phyloP scores from a whole-genome alignment of 2,329 filamentous ascomycete genomes.

The Neofusicoccum parvum region DNA sequence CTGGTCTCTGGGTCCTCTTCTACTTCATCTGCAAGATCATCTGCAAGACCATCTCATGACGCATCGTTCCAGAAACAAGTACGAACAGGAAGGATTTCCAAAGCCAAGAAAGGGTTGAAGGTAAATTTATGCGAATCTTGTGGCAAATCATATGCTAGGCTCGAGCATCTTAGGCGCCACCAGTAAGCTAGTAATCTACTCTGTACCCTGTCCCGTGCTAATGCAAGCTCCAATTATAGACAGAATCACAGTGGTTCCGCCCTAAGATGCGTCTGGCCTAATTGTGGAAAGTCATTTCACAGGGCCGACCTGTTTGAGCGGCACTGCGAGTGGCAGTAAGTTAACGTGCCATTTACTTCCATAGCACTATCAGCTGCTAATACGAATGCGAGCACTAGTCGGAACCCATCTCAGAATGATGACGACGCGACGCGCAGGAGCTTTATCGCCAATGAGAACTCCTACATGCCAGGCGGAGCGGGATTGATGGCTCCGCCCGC shows the following conservation, averaged over 20 bases:
- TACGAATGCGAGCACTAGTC: constrained; percentile 14
- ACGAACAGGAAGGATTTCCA: no score
- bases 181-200: no score
- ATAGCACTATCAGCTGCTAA: background rate
- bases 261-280: constrained; percentile 43
- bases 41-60: no score
- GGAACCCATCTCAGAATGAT: constrained; percentile 3
- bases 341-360: background rate
- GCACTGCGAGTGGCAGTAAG: constrained; percentile 50
- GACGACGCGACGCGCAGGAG: constrained; percentile 23
- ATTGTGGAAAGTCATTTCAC: constrained; percentile 47
- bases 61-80: no score
- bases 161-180: no score
- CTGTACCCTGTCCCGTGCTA: no score
- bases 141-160: no score
- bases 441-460: constrained; percentile 31
- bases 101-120: no score
- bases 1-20: no score
- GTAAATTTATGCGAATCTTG: no score
- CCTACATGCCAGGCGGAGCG: constrained; percentile 8
- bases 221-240: no score
- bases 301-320: constrained; percentile 48
- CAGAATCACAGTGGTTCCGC: constrained; percentile 47
- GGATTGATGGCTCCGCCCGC: background rate
- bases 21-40: no score